Evolutionary conservation across 2,329 filamentous ascomycete genomes (phyloP), one percentile per base, ranked within the genome.

Genomic region (Pseudogymnoascus sp.): DNA sequence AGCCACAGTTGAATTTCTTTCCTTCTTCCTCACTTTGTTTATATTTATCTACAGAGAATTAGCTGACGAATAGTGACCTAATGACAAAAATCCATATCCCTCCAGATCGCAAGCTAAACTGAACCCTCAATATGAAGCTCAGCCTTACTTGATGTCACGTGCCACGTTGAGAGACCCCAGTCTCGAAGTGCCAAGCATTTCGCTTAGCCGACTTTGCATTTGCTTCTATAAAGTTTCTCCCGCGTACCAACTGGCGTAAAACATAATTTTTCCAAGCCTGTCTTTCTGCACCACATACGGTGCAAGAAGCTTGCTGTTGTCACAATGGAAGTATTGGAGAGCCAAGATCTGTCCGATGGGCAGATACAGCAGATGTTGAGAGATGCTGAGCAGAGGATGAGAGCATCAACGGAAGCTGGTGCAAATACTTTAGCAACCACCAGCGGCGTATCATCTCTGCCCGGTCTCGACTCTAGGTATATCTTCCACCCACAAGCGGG

Each of bases 311-410:
- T 54, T 54, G 47, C 28, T 32, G n/a, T 28, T 8, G 18, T 54
- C 28, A 20, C 47, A 54, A 54, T 54, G 47, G 47, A 54, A 32
- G 47, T 54, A 18, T 38, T 58, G 34, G 57, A 38, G 14, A 69
- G 70, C 41, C 75, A 78, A 59, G 78, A 80, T 60, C 73, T 88
- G 64, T 82, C 80, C 37, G 84, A 88, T 70, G 80, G 83, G 65
- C 81, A 87, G 69, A 81, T 89, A 58, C 79, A 84, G 60, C 75
- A 81, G 69, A 76, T 90, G 61, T 78, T 90, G 59, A 77, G 78
- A 60, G 79, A 87, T 72, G 86, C 87, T 61, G 84, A 88, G 68
- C 72, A 74, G 62, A 79, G 86, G 64, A 73, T 89, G 62, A 69
- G 65, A 30, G 62, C 66, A 58, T 66, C 71, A 75, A 59, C 72